Percentiles rank a stretch among this genome's conserved stretches.
Conservation (phyloP, 163 green algal species). For the Chlorella variabilis region DNA sequence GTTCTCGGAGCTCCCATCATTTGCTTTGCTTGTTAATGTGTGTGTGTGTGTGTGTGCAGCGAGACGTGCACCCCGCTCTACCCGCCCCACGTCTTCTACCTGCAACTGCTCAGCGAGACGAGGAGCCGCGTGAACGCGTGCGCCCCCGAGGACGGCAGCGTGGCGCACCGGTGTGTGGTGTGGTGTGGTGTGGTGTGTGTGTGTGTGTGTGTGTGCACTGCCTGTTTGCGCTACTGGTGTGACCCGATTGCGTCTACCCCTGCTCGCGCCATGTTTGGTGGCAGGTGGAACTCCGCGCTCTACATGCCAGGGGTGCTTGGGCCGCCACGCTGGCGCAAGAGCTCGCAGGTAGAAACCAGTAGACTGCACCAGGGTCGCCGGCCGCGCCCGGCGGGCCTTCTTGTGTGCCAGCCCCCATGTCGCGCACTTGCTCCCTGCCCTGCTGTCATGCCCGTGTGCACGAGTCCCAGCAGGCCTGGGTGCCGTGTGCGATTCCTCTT, state of each 20-base stretch:
- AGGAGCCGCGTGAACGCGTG: constrained; percentile 52
- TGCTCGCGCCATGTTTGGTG: too few relatives aligned
- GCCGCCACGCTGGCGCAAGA: constrained; percentile 16
- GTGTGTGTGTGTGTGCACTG: neutral
- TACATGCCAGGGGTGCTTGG: constrained; percentile 19
- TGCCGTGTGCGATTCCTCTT: too few relatives aligned
- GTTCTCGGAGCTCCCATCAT: too few relatives aligned
- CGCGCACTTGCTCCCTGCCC: too few relatives aligned
- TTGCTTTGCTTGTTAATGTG: neutral
- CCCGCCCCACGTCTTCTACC: constrained; percentile 44
- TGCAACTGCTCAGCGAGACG: constrained; percentile 41
- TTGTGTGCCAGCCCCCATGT: too few relatives aligned
- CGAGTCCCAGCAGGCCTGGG: too few relatives aligned
- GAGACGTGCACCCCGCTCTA: constrained; percentile 56
- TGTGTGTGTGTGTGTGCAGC: neutral
- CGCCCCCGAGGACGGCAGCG: neutral
- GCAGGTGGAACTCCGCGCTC: constrained; percentile 21
- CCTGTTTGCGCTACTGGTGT: too few relatives aligned
- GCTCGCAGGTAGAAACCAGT: constrained; percentile 17
- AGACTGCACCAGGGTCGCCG: too few relatives aligned
- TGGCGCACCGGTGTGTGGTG: neutral
- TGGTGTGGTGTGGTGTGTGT: neutral
- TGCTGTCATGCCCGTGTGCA: too few relatives aligned
- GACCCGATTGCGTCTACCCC: too few relatives aligned
- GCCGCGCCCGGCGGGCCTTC: too few relatives aligned